These are phyloP conservation scores for Skeletonema tropicum DNA, from an alignment of 108 stramenopile genomes.

Conservation along the genomic window DNA sequence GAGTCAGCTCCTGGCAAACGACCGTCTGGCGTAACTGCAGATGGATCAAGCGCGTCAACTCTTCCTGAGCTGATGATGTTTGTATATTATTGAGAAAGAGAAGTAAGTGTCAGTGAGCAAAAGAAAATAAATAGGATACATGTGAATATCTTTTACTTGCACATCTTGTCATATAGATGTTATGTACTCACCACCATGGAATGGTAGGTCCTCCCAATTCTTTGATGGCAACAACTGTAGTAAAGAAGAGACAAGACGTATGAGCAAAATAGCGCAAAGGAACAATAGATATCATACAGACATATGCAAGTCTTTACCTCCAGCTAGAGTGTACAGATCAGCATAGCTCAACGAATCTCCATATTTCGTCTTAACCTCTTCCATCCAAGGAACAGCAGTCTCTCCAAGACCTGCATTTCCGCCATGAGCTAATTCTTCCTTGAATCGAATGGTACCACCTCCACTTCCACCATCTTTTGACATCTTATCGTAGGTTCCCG, in stretches of 20 bases:
- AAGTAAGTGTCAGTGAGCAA: not conserved
- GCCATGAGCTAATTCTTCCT: constrained; percentile 68
- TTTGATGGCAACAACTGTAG: constrained; percentile 59
- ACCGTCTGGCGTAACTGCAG: constrained; percentile 68
- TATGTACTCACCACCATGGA: constrained; percentile 43
- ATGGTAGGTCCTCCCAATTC: constrained; percentile 64
- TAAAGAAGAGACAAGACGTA: not conserved
- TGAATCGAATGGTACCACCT: constrained; percentile 76
- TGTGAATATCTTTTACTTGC: no score
- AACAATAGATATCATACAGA: no score
- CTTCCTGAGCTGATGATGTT: constrained; percentile 65
- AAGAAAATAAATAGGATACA: not conserved
- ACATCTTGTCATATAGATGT: no score
- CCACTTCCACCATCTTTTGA: constrained; percentile 61
- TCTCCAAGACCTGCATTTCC: constrained; percentile 75
- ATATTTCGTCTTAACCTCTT: constrained; percentile 74
- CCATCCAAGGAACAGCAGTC: constrained; percentile 63
- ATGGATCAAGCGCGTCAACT: constrained; percentile 53
- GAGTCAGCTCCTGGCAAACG: constrained; percentile 87
- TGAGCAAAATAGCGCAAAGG: not conserved
- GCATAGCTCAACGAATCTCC: constrained; percentile 63
- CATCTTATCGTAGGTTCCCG: constrained; percentile 70
- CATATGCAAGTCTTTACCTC: constrained; percentile 24
- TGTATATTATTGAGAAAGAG: not conserved
- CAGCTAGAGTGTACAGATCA: constrained; percentile 90